These are phyloP conservation scores for Podospora appendiculata DNA, from an alignment of 495 filamentous ascomycete species.

Conservation along the genomic window DNA sequence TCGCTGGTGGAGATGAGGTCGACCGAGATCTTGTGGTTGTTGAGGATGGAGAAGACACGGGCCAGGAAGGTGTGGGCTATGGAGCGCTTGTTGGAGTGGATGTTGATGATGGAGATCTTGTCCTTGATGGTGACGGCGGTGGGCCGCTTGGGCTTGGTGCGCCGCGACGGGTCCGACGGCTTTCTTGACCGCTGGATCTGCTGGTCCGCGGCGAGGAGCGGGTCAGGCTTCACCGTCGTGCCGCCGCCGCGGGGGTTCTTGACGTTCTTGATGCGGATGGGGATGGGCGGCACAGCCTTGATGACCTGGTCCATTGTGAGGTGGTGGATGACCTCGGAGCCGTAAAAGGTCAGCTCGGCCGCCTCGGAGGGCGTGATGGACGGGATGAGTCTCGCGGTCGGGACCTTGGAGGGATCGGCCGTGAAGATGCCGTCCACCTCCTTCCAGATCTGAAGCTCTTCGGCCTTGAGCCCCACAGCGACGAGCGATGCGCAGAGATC, in stretches of 20 bases:
- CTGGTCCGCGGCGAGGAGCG: slow-evolving; percentile 34
- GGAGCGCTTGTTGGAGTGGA: slow-evolving; percentile 82
- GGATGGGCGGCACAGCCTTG: slow-evolving; percentile 71
- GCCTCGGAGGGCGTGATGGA: slow-evolving; percentile 83
- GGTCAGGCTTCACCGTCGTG: slow-evolving; percentile 70
- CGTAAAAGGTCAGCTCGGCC: slow-evolving; percentile 87
- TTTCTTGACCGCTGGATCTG: slow-evolving; percentile 34
- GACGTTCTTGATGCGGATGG: slow-evolving; percentile 97
- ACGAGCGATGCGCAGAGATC: slow-evolving; percentile 81
- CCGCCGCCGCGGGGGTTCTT: slow-evolving; percentile 84
- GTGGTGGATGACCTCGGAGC: slow-evolving; percentile 93
- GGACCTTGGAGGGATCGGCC: slow-evolving; percentile 80
- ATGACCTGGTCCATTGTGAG: slow-evolving; percentile 99
- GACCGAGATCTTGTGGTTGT: slow-evolving; percentile 70
- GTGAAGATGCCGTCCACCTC: slow-evolving; percentile 91
- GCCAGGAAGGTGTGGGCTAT: slow-evolving; percentile 81
- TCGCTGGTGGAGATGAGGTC: slow-evolving; percentile 92
- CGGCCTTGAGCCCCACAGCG: slow-evolving; percentile 67
- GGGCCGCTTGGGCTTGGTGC: slow-evolving; percentile 44
- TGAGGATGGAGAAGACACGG: slow-evolving; percentile 79
- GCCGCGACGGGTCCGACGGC: slow-evolving; percentile 33
- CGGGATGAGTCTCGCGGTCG: slow-evolving; percentile 66
- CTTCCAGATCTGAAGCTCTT: slow-evolving; percentile 88
- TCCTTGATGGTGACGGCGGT: slow-evolving; percentile 96
- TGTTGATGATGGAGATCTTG: slow-evolving; percentile 85